A percentile compares a stretch with the other conserved stretches of the same genome.
These are phyloP conservation scores for Claviceps fusiformis DNA, from an alignment of 2,329 filamentous ascomycete species.

Conservation along the genomic window DNA sequence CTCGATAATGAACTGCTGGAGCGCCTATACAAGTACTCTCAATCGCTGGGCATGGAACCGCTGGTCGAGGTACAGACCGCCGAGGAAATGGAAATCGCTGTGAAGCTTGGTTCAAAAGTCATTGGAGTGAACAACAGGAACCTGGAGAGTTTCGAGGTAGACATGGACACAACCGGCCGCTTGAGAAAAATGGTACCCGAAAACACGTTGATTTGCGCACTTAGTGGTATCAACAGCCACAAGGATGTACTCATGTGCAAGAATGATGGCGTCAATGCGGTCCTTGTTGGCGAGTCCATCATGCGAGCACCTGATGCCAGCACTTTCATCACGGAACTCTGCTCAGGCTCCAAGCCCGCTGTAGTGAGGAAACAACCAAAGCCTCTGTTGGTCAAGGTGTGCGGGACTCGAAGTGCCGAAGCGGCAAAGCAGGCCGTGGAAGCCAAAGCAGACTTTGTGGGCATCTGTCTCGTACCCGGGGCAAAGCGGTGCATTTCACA, in stretches of 20 bases:
- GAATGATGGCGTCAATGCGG: constrained; percentile 78
- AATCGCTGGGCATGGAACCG: constrained; percentile 89
- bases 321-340: constrained; percentile 70
- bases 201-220: constrained; percentile 77
- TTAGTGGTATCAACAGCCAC: constrained; percentile 84
- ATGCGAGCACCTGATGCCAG: constrained; percentile 81
- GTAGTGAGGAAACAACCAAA: constrained; percentile 22
- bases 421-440: constrained; percentile 69
- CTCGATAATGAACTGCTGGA: constrained; percentile 61
- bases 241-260: constrained; percentile 81
- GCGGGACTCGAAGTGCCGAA: constrained; percentile 73
- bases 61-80: constrained; percentile 92
- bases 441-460: constrained; percentile 80
- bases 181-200: constrained; percentile 76
- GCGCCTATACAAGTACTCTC: constrained; percentile 75
- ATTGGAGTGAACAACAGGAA: constrained; percentile 98
- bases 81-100: constrained; percentile 81
- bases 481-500: constrained; percentile 67
- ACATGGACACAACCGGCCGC: constrained; percentile 80
- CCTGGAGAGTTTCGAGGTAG: constrained; percentile 90
- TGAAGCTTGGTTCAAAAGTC: constrained; percentile 74
- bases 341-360: constrained; percentile 40
- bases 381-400: constrained; percentile 76
- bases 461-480: constrained; percentile 79
- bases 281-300: constrained; percentile 88